Conservation (phyloP, 441 rosid genomes). For the Corymbia calophylla region DNA sequence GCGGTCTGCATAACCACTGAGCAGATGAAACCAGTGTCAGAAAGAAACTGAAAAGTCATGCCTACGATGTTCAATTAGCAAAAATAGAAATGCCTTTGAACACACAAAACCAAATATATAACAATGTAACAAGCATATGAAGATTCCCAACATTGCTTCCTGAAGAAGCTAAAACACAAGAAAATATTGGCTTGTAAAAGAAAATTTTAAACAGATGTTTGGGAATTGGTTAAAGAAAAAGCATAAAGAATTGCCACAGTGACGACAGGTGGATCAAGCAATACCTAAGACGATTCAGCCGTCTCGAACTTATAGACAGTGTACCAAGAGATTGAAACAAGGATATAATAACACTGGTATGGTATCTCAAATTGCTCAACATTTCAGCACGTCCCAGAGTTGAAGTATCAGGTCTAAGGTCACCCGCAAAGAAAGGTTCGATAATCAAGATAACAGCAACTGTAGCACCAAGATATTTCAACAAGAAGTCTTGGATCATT, state of each 20-base stretch:
- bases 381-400: conserved; percentile 96
- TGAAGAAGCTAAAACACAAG: background rate
- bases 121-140: background rate
- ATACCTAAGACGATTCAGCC: conserved; percentile 96
- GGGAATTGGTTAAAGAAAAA: background rate
- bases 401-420: conserved; percentile 85
- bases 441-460: conserved; percentile 91
- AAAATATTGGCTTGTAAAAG: background rate
- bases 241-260: background rate
- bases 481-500: conserved; percentile 97
- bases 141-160: background rate
- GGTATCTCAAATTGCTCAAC: conserved; percentile 99
- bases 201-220: background rate
- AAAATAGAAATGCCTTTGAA: background rate
- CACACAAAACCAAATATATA: background rate
- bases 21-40: background rate
- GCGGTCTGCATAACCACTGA: conserved; percentile 98
- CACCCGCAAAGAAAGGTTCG: conserved; percentile 96
- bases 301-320: conserved; percentile 91
- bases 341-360: conserved; percentile 93
- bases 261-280: background rate
- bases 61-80: background rate
- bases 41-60: background rate
- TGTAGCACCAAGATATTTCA: conserved; percentile 98
- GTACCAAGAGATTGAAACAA: conserved; percentile 96